phyloP scores from a whole-genome alignment of 148 eudicot genomes.

The Chenopodium berlandieri region DNA sequence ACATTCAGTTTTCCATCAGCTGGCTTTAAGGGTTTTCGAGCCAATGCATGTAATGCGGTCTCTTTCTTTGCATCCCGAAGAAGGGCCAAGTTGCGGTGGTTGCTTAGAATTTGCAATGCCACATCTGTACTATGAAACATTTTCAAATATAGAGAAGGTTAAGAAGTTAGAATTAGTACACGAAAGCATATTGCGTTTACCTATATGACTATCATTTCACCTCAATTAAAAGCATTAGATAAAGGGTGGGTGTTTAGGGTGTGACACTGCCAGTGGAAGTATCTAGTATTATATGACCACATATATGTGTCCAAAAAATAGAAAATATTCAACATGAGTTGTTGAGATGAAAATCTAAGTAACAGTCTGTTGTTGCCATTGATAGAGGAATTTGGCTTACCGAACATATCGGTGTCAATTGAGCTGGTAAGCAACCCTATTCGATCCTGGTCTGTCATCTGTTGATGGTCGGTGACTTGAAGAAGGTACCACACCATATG shows the following conservation, averaged over 20 bases:
- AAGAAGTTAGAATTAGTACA: background rate
- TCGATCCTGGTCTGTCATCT: conserved; percentile 16
- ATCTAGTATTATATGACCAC: no score
- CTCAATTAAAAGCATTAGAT: background rate
- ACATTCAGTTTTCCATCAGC: background rate
- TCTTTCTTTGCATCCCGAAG: conserved; percentile 24
- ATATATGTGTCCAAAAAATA: no score
- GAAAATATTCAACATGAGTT: background rate
- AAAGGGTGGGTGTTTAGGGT: background rate
- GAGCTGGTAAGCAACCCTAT: conserved; percentile 23
- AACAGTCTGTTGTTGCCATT: background rate
- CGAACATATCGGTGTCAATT: conserved; percentile 30
- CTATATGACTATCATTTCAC: background rate
- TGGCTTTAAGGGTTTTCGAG: conserved; percentile 24
- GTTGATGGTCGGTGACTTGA: conserved; percentile 12
- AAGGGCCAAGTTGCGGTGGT: conserved; percentile 8
- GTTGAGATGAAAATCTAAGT: background rate
- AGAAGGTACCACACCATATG: conserved; percentile 33
- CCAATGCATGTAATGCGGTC: conserved; percentile 30
- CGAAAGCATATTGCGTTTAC: background rate
- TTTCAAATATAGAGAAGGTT: background rate
- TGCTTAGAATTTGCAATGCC: conserved; percentile 17
- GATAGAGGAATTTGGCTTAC: conserved; percentile 17
- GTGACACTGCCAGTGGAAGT: no score
- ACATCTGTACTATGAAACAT: conserved; percentile 6